Evolutionary conservation across 192 early-diverging fungal species (phyloP), one percentile per base, ranked within the genome.

Genomic region (Rhizophagus prolifer): DNA sequence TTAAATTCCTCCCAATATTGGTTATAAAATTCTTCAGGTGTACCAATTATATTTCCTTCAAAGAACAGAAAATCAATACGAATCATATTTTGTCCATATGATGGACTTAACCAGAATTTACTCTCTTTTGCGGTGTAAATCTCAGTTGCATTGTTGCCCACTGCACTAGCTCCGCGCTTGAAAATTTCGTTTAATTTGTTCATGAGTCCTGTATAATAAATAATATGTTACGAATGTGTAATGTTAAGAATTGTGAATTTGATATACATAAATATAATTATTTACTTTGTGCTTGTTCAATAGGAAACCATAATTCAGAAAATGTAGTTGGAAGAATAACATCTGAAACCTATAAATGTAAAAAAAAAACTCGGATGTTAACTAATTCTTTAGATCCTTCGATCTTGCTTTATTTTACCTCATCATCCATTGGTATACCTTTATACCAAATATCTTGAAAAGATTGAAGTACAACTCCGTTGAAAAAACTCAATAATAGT

Each of bases 381-480:
- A 62, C 16, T 12, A 14, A 36, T 36, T 36, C 34, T 36, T 36
- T 36, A 31, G 31, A 3, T 1, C 31, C 31, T 31, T 31, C 31
- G 3, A 31, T n/a, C n/a, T n/a, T n/a, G n/a, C n/a, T n/a, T n/a
- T 31, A 31, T 31, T 36, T 36, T 36, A 36, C 34, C 34, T 36
- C 4, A 62, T 62, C 60, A 62, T 62, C 60, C 60, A 62, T 62
- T 1, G 60, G 60, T 62, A 62, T 14, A 25, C 60, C 60, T n/a
- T n/a, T 62, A 14, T n/a, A 62, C 60, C 60, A 62, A 26, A 10
- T 21, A 62, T 62, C 60, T 19, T 62, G 60, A 62, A 62, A 62
- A 62, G 16, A 21, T 62, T 62, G 60, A n/a, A 62, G 13, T 25
- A 14, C 26, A n/a, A 62, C 6, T 19, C 16, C 16, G 60, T 62